Evolutionary conservation across 768 basidiomycete species (phyloP).

Genomic region (Pulveroboletus sp.): DNA sequence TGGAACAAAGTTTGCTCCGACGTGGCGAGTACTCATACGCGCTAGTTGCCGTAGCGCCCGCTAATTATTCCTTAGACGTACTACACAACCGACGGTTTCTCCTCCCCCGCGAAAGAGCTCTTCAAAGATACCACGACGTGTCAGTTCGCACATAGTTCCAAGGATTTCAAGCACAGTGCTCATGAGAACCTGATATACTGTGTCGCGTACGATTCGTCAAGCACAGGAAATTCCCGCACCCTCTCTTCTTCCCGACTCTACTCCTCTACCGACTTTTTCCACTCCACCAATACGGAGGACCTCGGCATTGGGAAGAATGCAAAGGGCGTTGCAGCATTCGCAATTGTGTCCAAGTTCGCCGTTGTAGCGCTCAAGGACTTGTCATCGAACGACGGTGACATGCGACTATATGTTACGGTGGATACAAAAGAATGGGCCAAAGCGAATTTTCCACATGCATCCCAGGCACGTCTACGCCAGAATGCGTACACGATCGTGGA

Average conservation of each 20-base stretch:
- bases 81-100: constrained; percentile 84
- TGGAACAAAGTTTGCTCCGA: constrained; percentile 66
- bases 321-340: constrained; percentile 87
- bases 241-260: constrained; percentile 67
- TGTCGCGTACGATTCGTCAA: constrained; percentile 72
- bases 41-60: background rate
- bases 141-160: constrained; percentile 85
- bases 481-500: constrained; percentile 97
- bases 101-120: constrained; percentile 52
- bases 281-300: constrained; percentile 62
- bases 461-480: constrained; percentile 71
- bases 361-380: constrained; percentile 85
- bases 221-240: constrained; percentile 38
- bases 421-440: constrained; percentile 84
- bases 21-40: constrained; percentile 43
- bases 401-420: constrained; percentile 81
- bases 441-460: constrained; percentile 90
- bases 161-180: constrained; percentile 77
- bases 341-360: constrained; percentile 88
- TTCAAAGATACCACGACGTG: constrained; percentile 73
- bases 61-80: constrained; percentile 57
- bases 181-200: constrained; percentile 80
- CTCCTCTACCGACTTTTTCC: constrained; percentile 84
- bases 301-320: constrained; percentile 84
- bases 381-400: constrained; percentile 55